Percentiles rank a stretch among this genome's conserved stretches.
These are phyloP conservation scores for Arthrinium phaeospermum DNA, from an alignment of 2,329 filamentous ascomycete species.

Conservation along the genomic window DNA sequence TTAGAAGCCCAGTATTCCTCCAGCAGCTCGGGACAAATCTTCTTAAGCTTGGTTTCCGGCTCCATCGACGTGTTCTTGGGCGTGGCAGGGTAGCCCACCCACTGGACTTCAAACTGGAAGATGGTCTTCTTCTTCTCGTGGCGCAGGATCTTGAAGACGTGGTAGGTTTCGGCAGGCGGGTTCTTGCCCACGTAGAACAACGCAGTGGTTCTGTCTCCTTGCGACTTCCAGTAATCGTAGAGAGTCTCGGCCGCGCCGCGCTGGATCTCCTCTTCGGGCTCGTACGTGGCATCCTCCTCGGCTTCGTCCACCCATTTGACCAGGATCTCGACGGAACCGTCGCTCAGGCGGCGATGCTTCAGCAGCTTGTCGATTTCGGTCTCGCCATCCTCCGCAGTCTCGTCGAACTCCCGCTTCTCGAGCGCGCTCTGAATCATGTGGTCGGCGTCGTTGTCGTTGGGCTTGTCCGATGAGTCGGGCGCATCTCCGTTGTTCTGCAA, in stretches of 20 bases:
- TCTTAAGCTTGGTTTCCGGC: slow-evolving; percentile 37
- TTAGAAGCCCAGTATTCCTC: slow-evolving; percentile 37
- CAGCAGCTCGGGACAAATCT: slow-evolving; percentile 32
- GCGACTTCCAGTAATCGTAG: slow-evolving; percentile 40
- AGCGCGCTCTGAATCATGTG: slow-evolving; percentile 21
- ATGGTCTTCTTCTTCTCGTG: slow-evolving; percentile 36
- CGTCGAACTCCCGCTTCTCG: slow-evolving; percentile 31
- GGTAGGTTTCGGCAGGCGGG: slow-evolving; percentile 34
- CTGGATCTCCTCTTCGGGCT: slow-evolving; percentile 42
- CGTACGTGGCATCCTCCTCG: slow-evolving; percentile 39
- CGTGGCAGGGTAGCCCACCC: slow-evolving; percentile 39
- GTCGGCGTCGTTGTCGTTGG: slow-evolving; percentile 18
- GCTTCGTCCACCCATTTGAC: slow-evolving; percentile 39
- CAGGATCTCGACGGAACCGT: slow-evolving; percentile 36
- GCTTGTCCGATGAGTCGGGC: slow-evolving; percentile 2
- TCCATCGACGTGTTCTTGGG: slow-evolving; percentile 37
- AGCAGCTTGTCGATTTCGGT: slow-evolving; percentile 35
- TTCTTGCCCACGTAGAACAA: slow-evolving; percentile 36
- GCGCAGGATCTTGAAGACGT: slow-evolving; percentile 36
- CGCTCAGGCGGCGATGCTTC: slow-evolving; percentile 32
- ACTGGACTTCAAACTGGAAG: slow-evolving; percentile 40
- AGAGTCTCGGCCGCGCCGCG: slow-evolving; percentile 39
- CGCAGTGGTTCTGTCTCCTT: slow-evolving; percentile 37
- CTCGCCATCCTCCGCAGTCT: slow-evolving; percentile 18
- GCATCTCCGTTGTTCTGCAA: not conserved